Conservation (phyloP, 768 basidiomycete genomes). For the Gymnopilus dilepis region DNA sequence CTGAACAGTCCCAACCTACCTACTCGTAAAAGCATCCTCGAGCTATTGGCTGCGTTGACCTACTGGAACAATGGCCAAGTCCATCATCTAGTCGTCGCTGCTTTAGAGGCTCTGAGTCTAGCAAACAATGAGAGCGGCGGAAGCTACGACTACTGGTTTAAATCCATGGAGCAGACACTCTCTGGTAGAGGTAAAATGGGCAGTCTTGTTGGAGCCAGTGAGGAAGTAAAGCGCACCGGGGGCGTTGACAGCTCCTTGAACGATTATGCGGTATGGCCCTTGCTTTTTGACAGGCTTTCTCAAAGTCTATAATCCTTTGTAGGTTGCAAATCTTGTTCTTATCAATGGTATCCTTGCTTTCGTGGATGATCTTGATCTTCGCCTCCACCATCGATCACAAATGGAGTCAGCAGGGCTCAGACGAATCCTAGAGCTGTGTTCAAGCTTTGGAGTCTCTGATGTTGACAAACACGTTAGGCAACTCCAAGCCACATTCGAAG, state of each 20-base stretch:
- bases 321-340: conserved; percentile 76
- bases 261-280: conserved; percentile 79
- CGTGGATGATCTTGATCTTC: conserved; percentile 80
- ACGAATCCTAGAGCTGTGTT: conserved; percentile 72
- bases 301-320: conserved; percentile 17
- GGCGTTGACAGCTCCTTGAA: conserved; percentile 72
- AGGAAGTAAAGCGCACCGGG: conserved; percentile 76
- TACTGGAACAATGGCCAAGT: conserved; percentile 68
- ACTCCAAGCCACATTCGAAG: conserved; percentile 66
- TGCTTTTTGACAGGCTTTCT: neutral
- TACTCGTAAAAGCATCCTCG: conserved; percentile 78
- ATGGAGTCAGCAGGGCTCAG: conserved; percentile 89
- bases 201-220: conserved; percentile 92
- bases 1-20: conserved; percentile 82
- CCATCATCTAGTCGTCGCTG: conserved; percentile 72
- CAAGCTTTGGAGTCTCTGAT: conserved; percentile 62
- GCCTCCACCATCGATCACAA: conserved; percentile 84
- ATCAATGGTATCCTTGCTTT: conserved; percentile 69
- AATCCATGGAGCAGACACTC: conserved; percentile 74
- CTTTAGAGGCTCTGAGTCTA: conserved; percentile 74
- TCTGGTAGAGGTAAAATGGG: conserved; percentile 94
- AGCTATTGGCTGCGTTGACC: conserved; percentile 77
- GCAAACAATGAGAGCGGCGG: conserved; percentile 65
- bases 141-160: conserved; percentile 90
- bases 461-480: conserved; percentile 71